These are phyloP conservation scores for Dipteronia sinensis DNA, from an alignment of 345 rosid species.

Conservation along the genomic window DNA sequence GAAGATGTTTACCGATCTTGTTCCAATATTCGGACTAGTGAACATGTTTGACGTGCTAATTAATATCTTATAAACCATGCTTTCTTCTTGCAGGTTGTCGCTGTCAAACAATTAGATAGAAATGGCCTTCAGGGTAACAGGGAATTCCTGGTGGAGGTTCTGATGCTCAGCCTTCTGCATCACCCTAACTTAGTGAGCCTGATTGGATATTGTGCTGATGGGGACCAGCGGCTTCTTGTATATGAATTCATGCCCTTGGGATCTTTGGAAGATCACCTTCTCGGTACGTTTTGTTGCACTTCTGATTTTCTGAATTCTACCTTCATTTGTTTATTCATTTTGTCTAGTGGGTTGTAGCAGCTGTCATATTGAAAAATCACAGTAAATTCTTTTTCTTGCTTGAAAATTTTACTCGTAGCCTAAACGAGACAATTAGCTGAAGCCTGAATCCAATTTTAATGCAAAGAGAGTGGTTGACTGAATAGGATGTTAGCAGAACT, in stretches of 20 bases:
- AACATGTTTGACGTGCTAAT: not conserved
- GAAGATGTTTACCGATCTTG: not conserved
- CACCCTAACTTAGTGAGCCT: constrained; percentile 93
- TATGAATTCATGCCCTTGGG: constrained; percentile 98
- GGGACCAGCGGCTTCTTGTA: constrained; percentile 97
- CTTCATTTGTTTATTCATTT: not conserved
- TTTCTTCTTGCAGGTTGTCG: constrained; percentile 66
- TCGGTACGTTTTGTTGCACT: constrained; percentile 50
- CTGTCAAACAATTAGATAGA: constrained; percentile 93
- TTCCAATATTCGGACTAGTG: not conserved
- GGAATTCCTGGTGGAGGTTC: constrained; percentile 98
- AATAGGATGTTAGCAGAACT: not conserved
- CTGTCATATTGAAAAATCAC: not conserved
- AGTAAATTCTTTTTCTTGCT: not conserved
- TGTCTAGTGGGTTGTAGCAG: not conserved
- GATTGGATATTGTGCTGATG: constrained; percentile 99
- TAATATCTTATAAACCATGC: not conserved
- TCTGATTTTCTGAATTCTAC: not conserved
- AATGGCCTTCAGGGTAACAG: constrained; percentile 98
- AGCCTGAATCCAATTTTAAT: not conserved
- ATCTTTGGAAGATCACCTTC: constrained; percentile 98
- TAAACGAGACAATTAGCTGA: not conserved
- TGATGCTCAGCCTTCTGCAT: constrained; percentile 99
- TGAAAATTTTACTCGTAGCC: not conserved
- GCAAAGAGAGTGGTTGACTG: not conserved